Percentiles rank a stretch among this genome's conserved stretches.
phyloP scores from a whole-genome alignment of 2,329 filamentous ascomycete species.

The Lasiodiplodia gonubiensis region DNA sequence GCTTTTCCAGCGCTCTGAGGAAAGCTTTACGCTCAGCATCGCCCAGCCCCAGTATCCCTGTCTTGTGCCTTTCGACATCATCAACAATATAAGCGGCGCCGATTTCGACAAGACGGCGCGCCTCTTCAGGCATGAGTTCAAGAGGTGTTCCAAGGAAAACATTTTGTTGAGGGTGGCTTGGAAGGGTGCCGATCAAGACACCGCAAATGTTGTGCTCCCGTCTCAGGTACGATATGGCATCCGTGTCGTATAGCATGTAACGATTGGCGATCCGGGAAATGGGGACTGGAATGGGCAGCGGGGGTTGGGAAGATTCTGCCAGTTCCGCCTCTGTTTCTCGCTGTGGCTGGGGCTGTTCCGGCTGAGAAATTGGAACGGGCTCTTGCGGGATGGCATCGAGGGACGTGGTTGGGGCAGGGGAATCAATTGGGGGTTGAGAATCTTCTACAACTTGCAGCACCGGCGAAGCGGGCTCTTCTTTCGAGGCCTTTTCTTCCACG shows the following conservation, averaged over 20 bases:
- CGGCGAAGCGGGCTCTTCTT: neutral
- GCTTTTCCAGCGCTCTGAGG: slow-evolving; percentile 60
- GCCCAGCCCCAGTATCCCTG: slow-evolving; percentile 59
- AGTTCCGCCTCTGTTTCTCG: neutral
- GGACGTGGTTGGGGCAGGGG: neutral
- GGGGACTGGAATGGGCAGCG: slow-evolving; percentile 63
- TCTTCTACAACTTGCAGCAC: slow-evolving; percentile 16
- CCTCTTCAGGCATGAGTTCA: slow-evolving; percentile 91
- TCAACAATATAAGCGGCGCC: slow-evolving; percentile 80
- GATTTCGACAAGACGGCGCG: slow-evolving; percentile 76
- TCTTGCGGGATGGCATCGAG: neutral
- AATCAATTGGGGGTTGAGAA: slow-evolving; percentile 13
- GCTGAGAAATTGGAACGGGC: neutral
- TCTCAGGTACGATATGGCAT: slow-evolving; percentile 78
- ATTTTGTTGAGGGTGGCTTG: slow-evolving; percentile 93
- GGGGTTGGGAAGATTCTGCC: slow-evolving; percentile 32
- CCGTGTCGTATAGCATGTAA: slow-evolving; percentile 88
- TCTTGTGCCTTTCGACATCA: slow-evolving; percentile 72
- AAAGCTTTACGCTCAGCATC: slow-evolving; percentile 67
- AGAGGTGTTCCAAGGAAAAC: slow-evolving; percentile 88
- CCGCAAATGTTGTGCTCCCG: slow-evolving; percentile 83
- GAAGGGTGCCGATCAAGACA: slow-evolving; percentile 83
- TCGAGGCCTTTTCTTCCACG: neutral
- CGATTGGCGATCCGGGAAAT: slow-evolving; percentile 81
- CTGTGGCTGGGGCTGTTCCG: neutral